These are phyloP conservation scores for Cetradonia linearis DNA, from an alignment of 495 filamentous ascomycete genomes.

Conservation along the genomic window DNA sequence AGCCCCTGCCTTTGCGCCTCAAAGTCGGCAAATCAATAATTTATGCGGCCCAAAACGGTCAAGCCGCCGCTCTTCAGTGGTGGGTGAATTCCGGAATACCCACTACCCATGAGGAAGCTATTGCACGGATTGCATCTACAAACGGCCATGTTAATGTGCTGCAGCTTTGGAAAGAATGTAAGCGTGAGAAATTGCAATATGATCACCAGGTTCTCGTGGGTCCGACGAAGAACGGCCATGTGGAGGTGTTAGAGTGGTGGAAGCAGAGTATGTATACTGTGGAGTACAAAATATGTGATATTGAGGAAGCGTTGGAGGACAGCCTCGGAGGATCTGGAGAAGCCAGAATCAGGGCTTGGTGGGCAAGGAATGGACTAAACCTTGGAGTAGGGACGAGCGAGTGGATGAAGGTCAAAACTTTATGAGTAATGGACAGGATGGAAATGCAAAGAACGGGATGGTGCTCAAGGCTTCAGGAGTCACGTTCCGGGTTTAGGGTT, in stretches of 20 bases:
- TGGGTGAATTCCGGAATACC: conserved; percentile 72
- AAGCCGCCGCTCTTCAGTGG: conserved; percentile 62
- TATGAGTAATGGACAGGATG: conserved; percentile 28
- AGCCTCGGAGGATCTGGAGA: conserved; percentile 55
- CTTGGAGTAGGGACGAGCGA: conserved; percentile 77
- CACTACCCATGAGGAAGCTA: conserved; percentile 60
- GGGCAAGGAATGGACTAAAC: conserved; percentile 82
- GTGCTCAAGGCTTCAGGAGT: neutral
- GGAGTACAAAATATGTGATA: conserved; percentile 90
- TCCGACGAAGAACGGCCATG: conserved; percentile 76
- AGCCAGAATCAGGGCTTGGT: conserved; percentile 68
- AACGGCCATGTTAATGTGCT: conserved; percentile 82
- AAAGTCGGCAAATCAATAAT: conserved; percentile 74
- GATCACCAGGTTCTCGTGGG: conserved; percentile 83
- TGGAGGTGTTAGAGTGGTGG: conserved; percentile 87
- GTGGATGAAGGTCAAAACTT: conserved; percentile 78
- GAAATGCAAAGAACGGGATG: neutral
- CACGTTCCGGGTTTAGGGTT: neutral
- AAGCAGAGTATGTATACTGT: conserved; percentile 62
- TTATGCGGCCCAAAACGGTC: conserved; percentile 68
- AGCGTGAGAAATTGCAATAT: conserved; percentile 76
- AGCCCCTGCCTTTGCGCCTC: conserved; percentile 39
- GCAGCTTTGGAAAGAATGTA: conserved; percentile 66
- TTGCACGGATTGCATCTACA: conserved; percentile 71
- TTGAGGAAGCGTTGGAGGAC: conserved; percentile 89